Percentiles rank a stretch among this genome's conserved stretches.
Evolutionary conservation across 2,329 filamentous ascomycete genomes (phyloP).

Genomic region (Fusarium setosum): DNA sequence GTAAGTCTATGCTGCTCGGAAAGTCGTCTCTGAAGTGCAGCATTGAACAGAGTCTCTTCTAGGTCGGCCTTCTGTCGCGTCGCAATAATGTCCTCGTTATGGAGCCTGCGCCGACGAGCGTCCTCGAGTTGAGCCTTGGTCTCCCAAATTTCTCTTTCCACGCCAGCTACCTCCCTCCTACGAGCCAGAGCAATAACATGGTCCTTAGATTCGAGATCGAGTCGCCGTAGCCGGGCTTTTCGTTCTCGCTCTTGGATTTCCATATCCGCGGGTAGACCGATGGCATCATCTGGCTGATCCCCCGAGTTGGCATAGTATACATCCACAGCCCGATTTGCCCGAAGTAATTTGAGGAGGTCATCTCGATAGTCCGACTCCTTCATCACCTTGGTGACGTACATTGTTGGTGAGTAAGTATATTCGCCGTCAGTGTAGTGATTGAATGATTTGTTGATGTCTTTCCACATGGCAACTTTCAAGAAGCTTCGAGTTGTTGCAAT

Average conservation of each 20-base stretch:
- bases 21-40: conserved; percentile 50
- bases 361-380: conserved; percentile 51
- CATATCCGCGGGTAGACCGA: conserved; percentile 64
- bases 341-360: conserved; percentile 60
- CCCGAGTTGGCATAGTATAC: conserved; percentile 66
- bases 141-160: conserved; percentile 62
- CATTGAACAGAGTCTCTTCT: conserved; percentile 55
- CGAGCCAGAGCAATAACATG: conserved; percentile 60
- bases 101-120: conserved; percentile 58
- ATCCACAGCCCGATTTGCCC: conserved; percentile 63
- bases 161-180: conserved; percentile 61
- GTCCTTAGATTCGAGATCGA: conserved; percentile 60
- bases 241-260: conserved; percentile 62
- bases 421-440: conserved; percentile 65
- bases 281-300: conserved; percentile 63
- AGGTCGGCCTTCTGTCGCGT: conserved; percentile 58
- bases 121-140: conserved; percentile 65
- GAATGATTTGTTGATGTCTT: conserved; percentile 69
- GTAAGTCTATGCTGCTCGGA: conserved; percentile 61
- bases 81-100: conserved; percentile 57
- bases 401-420: conserved; percentile 72
- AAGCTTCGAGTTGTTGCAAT: conserved; percentile 67
- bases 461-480: conserved; percentile 73
- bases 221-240: conserved; percentile 57
- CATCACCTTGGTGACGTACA: conserved; percentile 66